These are phyloP conservation scores for Penicillium fuscoglaucum DNA, from an alignment of 2,329 filamentous ascomycete genomes.

Conservation along the genomic window DNA sequence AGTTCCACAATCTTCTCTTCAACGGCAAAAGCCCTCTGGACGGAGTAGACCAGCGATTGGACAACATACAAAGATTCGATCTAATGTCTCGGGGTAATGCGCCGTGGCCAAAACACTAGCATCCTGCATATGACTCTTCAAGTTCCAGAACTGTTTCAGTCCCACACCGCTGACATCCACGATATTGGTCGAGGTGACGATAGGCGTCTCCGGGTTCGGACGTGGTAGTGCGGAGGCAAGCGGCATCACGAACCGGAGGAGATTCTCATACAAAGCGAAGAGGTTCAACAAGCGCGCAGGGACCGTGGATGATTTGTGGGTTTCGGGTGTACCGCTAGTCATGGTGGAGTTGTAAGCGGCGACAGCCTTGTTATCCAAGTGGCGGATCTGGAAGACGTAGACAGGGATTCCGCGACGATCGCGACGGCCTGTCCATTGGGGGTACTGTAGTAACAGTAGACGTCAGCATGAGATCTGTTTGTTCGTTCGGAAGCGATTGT, in stretches of 20 bases:
- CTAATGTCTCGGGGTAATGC: slow-evolving; percentile 91
- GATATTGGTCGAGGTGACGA: slow-evolving; percentile 91
- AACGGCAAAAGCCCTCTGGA: too few species aligned
- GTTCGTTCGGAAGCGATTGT: neutral
- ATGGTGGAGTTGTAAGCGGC: slow-evolving; percentile 65
- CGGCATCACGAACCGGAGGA: slow-evolving; percentile 83
- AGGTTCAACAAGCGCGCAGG: slow-evolving; percentile 77
- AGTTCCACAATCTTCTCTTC: neutral
- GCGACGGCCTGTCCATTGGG: slow-evolving; percentile 90
- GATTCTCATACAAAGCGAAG: slow-evolving; percentile 90
- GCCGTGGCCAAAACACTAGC: slow-evolving; percentile 85
- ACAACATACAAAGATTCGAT: slow-evolving; percentile 66
- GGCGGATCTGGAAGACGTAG: slow-evolving; percentile 84
- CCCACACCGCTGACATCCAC: slow-evolving; percentile 88
- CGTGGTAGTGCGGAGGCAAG: slow-evolving; percentile 78
- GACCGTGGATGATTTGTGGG: slow-evolving; percentile 58
- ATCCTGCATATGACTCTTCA: slow-evolving; percentile 91
- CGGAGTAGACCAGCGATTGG: neutral
- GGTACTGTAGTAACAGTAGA: slow-evolving; percentile 62
- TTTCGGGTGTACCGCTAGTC: slow-evolving; percentile 50
- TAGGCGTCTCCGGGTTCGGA: slow-evolving; percentile 74
- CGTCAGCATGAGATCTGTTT: neutral
- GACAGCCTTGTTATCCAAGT: slow-evolving; percentile 80
- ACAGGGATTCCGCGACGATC: slow-evolving; percentile 89
- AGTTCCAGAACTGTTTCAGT: slow-evolving; percentile 92